Conservation (phyloP, 768 basidiomycete species). For the Rhizopogon vesiculosus region DNA sequence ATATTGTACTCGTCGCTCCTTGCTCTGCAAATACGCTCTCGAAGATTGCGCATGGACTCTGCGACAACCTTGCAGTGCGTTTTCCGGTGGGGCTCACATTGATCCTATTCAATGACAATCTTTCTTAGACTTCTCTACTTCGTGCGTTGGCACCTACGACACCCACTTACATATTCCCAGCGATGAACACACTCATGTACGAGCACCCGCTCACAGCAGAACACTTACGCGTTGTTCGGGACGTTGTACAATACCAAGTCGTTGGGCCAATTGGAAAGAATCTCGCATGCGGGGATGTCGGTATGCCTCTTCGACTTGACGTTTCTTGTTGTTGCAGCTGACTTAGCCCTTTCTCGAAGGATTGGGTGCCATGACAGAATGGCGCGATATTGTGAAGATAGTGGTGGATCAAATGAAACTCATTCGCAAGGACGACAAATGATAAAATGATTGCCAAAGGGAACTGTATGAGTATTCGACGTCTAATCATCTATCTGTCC, state of each 20-base stretch:
- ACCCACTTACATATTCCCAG: slow-evolving; percentile 89
- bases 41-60: slow-evolving; percentile 84
- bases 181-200: slow-evolving; percentile 99
- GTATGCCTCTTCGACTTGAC: slow-evolving; percentile 36
- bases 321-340: not conserved
- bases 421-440: not conserved
- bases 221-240: slow-evolving; percentile 71
- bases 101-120: not conserved
- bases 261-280: slow-evolving; percentile 85
- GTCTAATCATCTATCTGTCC: too few species aligned
- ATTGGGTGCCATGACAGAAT: slow-evolving; percentile 82
- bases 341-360: not conserved
- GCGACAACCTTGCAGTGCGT: slow-evolving; percentile 83
- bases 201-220: slow-evolving; percentile 86
- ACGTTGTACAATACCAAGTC: slow-evolving; percentile 75
- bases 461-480: too few species aligned
- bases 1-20: slow-evolving; percentile 90
- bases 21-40: slow-evolving; percentile 96
- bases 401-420: slow-evolving; percentile 54
- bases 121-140: slow-evolving; percentile 65
- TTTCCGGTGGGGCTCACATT: not conserved
- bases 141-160: slow-evolving; percentile 81
- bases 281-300: slow-evolving; percentile 90
- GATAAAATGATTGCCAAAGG: not conserved
- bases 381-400: slow-evolving; percentile 80